Evolutionary conservation across 2,329 filamentous ascomycete species (phyloP).

Genomic region (Fusarium dlaminii): DNA sequence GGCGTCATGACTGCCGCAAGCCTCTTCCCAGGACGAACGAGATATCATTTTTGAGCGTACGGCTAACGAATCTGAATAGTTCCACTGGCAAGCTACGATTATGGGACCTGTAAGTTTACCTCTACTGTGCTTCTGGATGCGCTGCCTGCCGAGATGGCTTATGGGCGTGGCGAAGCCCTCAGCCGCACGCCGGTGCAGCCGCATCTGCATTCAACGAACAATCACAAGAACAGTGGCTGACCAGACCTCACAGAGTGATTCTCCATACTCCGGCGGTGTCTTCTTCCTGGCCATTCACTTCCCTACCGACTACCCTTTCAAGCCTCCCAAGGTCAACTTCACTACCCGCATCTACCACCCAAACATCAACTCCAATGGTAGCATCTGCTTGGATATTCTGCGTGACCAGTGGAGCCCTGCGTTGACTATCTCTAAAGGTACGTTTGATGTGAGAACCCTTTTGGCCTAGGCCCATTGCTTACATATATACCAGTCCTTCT

Average conservation of each 20-base stretch:
- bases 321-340: constrained; percentile 99
- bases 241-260: constrained; percentile 75
- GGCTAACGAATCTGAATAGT: constrained; percentile 64
- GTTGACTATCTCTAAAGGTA: constrained; percentile 98
- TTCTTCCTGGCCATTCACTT: constrained; percentile 99
- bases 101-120: constrained; percentile 89
- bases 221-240: constrained; percentile 43
- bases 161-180: constrained; percentile 28
- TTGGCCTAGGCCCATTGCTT: constrained; percentile 6
- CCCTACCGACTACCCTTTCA: constrained; percentile 99
- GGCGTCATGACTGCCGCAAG: constrained; percentile 25
- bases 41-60: constrained; percentile 1
- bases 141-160: constrained; percentile 7
- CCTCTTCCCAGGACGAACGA: background rate
- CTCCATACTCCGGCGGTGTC: constrained; percentile 96
- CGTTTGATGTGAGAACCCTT: constrained; percentile 30
- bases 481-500: constrained; percentile 75
- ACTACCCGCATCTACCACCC: constrained; percentile 99
- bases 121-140: background rate
- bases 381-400: constrained; percentile 98
- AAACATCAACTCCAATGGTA: constrained; percentile 99
- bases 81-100: constrained; percentile 99
- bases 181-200: constrained; percentile 20
- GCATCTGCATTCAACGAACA: constrained; percentile 11
- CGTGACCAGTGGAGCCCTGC: constrained; percentile 99